Percentiles rank a stretch among this genome's conserved stretches.
Conservation (phyloP, 352 stramenopile species). For the Pythium pyrilobum region DNA sequence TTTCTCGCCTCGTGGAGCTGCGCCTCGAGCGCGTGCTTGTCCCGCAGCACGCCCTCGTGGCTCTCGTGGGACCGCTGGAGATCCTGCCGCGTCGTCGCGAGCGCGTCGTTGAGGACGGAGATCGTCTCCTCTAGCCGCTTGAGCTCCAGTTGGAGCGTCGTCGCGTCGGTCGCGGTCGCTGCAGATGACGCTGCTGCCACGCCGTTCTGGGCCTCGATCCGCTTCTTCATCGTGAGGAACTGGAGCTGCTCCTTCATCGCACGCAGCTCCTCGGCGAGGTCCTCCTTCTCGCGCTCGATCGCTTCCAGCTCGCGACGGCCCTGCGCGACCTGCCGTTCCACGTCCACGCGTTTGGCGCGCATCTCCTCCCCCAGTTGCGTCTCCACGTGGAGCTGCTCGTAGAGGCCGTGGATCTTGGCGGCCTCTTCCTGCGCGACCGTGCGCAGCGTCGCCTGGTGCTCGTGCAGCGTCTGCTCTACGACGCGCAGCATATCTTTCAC, state of each 20-base stretch:
- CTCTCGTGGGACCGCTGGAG: slow-evolving; percentile 37
- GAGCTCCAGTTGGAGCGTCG: slow-evolving; percentile 27
- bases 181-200: background rate
- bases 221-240: slow-evolving; percentile 36
- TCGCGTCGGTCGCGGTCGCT: background rate
- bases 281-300: slow-evolving; percentile 31
- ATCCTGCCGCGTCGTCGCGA: slow-evolving; percentile 35
- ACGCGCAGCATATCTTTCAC: slow-evolving; percentile 51
- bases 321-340: slow-evolving; percentile 27
- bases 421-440: slow-evolving; percentile 37
- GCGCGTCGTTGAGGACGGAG: slow-evolving; percentile 31
- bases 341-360: slow-evolving; percentile 21
- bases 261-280: slow-evolving; percentile 25
- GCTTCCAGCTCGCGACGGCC: slow-evolving; percentile 29
- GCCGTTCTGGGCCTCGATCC: slow-evolving; percentile 28
- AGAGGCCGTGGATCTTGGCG: slow-evolving; percentile 43
- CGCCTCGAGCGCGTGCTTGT: slow-evolving; percentile 40
- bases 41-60: slow-evolving; percentile 31
- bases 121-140: slow-evolving; percentile 38
- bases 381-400: slow-evolving; percentile 47
- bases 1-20: slow-evolving; percentile 26
- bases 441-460: slow-evolving; percentile 46
- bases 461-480: slow-evolving; percentile 37
- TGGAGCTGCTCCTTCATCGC: slow-evolving; percentile 56
- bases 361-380: slow-evolving; percentile 40